A percentile compares a stretch with the other conserved stretches of the same genome.
These are phyloP conservation scores for Usnea hakonensis DNA, from an alignment of 495 filamentous ascomycete species.

Conservation along the genomic window DNA sequence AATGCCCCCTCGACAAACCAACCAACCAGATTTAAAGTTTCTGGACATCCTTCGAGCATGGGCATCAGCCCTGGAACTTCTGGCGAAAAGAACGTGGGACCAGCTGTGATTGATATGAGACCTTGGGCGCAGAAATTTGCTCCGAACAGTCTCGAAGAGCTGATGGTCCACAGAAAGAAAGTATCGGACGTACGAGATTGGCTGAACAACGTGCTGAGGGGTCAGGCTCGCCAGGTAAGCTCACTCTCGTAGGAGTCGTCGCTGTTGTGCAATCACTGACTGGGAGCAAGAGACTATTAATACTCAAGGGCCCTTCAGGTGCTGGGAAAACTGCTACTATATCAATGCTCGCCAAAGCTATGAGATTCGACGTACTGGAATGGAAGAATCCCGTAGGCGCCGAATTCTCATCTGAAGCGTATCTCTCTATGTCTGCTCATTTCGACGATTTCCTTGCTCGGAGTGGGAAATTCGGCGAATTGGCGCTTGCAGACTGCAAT, in stretches of 20 bases:
- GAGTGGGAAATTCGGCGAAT: conserved; percentile 66
- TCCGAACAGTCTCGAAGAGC: conserved; percentile 64
- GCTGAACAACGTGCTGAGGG: conserved; percentile 65
- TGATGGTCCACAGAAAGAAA: conserved; percentile 90
- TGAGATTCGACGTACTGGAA: conserved; percentile 70
- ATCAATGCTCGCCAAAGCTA: conserved; percentile 59
- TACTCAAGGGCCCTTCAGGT: conserved; percentile 87
- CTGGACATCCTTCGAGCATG: background rate
- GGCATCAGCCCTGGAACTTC: background rate
- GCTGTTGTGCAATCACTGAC: conserved; percentile 7
- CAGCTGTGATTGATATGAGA: conserved; percentile 22
- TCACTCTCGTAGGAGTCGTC: background rate
- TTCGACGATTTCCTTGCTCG: conserved; percentile 88
- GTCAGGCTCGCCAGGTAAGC: conserved; percentile 41
- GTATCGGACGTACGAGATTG: conserved; percentile 76
- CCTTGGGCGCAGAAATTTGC: conserved; percentile 86
- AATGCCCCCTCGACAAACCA: background rate
- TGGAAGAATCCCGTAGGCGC: conserved; percentile 77
- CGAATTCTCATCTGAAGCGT: conserved; percentile 48
- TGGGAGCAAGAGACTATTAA: conserved; percentile 57
- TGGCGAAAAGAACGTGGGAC: background rate
- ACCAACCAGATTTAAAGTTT: conserved; percentile 14
- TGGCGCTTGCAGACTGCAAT: conserved; percentile 44
- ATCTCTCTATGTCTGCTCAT: conserved; percentile 58
- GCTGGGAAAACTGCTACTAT: conserved; percentile 88